Conservation (phyloP, 192 early-diverging fungal species). For the Dissophora ornata region DNA sequence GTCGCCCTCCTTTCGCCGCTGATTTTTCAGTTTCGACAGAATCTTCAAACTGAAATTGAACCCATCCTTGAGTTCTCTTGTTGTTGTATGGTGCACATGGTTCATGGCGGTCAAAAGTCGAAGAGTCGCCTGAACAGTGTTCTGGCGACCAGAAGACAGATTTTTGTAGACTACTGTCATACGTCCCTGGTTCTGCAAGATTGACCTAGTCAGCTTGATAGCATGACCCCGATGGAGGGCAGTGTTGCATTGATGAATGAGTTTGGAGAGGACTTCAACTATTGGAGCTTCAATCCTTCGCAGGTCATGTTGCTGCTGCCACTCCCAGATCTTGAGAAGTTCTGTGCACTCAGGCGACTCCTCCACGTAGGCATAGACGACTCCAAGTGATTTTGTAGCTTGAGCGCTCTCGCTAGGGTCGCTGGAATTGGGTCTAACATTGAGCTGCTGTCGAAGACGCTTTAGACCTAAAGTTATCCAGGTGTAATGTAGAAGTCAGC, state of each 20-base stretch:
- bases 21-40: constrained; percentile 29
- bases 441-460: constrained; percentile 46
- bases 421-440: constrained; percentile 47
- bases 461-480: no score
- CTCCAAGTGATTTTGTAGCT: constrained; percentile 31
- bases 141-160: constrained; percentile 67
- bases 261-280: constrained; percentile 67
- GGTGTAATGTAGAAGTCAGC: no score
- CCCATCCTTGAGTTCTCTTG: constrained; percentile 72
- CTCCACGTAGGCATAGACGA: constrained; percentile 67
- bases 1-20: constrained; percentile 56
- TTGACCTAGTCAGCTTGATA: constrained; percentile 55
- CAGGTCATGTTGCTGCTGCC: constrained; percentile 67
- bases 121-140: constrained; percentile 70
- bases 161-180: constrained; percentile 74
- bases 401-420: constrained; percentile 36
- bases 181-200: constrained; percentile 73
- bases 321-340: constrained; percentile 72
- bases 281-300: constrained; percentile 69
- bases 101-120: constrained; percentile 73
- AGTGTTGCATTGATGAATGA: constrained; percentile 64
- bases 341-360: constrained; percentile 67
- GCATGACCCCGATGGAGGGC: constrained; percentile 43
- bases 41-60: constrained; percentile 83
- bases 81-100: constrained; percentile 63